Percentiles rank a stretch among this genome's conserved stretches.
Conservation (phyloP, 129 eudicot species). For the Lonicera japonica region DNA sequence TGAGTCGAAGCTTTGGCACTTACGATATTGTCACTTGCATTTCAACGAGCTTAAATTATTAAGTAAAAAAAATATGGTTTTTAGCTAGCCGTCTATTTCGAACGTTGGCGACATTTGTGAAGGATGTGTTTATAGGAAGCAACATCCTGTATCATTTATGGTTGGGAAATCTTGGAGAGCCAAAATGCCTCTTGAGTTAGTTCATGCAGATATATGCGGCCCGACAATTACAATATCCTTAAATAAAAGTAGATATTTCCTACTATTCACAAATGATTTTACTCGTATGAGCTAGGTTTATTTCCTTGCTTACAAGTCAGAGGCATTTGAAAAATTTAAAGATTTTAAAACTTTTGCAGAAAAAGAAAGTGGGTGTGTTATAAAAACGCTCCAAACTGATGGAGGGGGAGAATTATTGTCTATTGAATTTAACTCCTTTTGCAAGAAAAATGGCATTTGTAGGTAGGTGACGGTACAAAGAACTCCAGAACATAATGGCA, state of each 20-base stretch:
- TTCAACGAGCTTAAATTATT: not conserved
- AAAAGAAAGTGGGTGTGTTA: no score
- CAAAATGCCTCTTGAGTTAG: no score
- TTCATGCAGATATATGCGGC: no score
- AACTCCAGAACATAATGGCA: conserved; percentile 5
- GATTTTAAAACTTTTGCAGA: no score
- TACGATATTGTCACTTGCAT: no score
- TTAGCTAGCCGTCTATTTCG: not conserved
- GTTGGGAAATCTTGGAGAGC: no score
- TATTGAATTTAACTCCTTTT: not conserved
- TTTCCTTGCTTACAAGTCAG: no score
- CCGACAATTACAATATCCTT: not conserved
- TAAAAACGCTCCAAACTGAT: no score
- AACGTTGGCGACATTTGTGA: not conserved
- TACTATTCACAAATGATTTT: not conserved
- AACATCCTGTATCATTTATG: not conserved
- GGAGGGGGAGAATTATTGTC: no score
- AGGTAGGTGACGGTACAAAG: not conserved
- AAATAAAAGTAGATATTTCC: not conserved
- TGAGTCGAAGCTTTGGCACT: no score
- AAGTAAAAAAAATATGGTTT: not conserved
- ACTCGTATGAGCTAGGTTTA: conserved; percentile 4
- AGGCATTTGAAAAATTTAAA: no score
- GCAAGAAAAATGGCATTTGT: not conserved
- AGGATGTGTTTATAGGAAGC: not conserved